These are phyloP conservation scores for Dendryphion nanum DNA, from an alignment of 2,329 filamentous ascomycete species.

Conservation along the genomic window DNA sequence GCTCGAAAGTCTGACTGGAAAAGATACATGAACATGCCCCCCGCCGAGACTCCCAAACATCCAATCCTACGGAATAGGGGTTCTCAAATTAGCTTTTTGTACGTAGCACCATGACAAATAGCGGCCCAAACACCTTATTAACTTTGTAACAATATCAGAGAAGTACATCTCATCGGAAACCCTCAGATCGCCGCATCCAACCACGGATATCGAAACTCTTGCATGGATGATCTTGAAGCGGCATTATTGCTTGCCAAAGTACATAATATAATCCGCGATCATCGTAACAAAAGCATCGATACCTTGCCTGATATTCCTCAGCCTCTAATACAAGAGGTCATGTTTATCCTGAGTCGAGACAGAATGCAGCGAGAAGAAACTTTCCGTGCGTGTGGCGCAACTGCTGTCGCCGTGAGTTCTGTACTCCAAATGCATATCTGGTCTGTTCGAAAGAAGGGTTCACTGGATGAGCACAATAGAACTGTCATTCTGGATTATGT, in stretches of 20 bases:
- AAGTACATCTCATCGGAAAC: too few relatives aligned
- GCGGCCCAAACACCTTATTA: too few relatives aligned
- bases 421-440: constrained; percentile 13
- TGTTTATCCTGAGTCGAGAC: too few relatives aligned
- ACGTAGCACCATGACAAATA: neutral
- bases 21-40: constrained; percentile 17
- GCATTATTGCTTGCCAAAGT: constrained; percentile 8
- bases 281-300: constrained; percentile 2
- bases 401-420: too few relatives aligned
- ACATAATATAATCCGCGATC: constrained; percentile 12
- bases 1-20: too few relatives aligned
- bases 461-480: constrained; percentile 3
- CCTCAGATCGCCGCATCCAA: too few relatives aligned
- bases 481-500: constrained; percentile 5
- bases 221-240: constrained; percentile 8
- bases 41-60: constrained; percentile 7
- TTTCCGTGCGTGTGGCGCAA: too few relatives aligned
- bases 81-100: neutral
- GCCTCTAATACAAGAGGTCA: neutral
- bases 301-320: neutral
- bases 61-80: constrained; percentile 4
- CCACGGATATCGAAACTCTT: too few relatives aligned
- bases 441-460: constrained; percentile 5
- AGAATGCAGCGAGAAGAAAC: too few relatives aligned
- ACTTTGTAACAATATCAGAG: too few relatives aligned